phyloP scores from a whole-genome alignment of 2,329 filamentous ascomycete genomes.

The Fusarium tricinctum region DNA sequence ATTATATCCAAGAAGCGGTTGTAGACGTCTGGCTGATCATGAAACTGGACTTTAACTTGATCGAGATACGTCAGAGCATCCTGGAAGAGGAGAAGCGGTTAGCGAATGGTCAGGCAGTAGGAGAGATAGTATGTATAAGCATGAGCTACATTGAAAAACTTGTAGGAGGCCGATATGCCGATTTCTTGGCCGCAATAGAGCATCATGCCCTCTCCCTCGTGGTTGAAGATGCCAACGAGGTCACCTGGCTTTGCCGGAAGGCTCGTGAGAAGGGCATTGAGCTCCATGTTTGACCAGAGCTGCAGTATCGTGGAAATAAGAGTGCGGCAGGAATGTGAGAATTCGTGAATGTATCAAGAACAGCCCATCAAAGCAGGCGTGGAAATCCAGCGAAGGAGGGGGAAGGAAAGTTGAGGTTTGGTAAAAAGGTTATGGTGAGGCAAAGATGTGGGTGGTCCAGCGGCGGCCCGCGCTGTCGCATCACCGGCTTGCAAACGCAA shows the following conservation, averaged over 20 bases:
- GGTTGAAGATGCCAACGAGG: slow-evolving; percentile 44
- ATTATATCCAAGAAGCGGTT: slow-evolving; percentile 98
- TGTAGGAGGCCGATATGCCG: slow-evolving; percentile 43
- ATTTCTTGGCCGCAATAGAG: slow-evolving; percentile 36
- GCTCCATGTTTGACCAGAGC: slow-evolving; percentile 28
- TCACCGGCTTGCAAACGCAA: slow-evolving; percentile 36
- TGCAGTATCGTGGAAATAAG: slow-evolving; percentile 5
- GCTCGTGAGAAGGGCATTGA: slow-evolving; percentile 12
- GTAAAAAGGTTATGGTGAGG: neutral
- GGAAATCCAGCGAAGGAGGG: slow-evolving; percentile 9
- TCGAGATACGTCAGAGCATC: slow-evolving; percentile 94
- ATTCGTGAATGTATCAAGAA: slow-evolving; percentile 9
- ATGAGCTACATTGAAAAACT: slow-evolving; percentile 46
- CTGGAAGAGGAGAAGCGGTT: slow-evolving; percentile 51
- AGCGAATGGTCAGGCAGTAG: slow-evolving; percentile 13
- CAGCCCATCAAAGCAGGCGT: neutral
- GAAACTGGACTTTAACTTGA: slow-evolving; percentile 98
- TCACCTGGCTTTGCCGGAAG: slow-evolving; percentile 31
- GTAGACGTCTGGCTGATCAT: slow-evolving; percentile 96
- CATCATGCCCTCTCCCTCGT: slow-evolving; percentile 43
- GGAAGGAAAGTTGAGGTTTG: slow-evolving; percentile 7
- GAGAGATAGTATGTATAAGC: slow-evolving; percentile 8
- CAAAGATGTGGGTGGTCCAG: slow-evolving; percentile 34
- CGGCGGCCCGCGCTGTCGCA: slow-evolving; percentile 24
- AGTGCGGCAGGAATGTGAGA: slow-evolving; percentile 2